phyloP scores from a whole-genome alignment of 495 filamentous ascomycete species.

The Immersiella caudata region DNA sequence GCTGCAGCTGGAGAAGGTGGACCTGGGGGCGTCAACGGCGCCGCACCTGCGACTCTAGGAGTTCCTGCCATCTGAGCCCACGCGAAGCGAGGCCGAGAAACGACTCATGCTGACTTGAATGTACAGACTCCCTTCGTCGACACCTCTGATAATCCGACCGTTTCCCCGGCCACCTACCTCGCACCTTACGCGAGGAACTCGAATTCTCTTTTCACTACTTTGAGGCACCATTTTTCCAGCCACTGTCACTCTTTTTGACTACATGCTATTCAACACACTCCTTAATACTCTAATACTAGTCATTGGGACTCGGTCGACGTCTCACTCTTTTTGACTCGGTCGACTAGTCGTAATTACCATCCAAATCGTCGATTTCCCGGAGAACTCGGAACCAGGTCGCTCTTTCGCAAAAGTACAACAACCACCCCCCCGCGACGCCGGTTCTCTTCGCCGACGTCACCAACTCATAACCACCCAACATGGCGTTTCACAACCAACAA shows the following conservation, averaged over 20 bases:
- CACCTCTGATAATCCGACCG: conserved; percentile 41
- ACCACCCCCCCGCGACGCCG: conserved; percentile 16
- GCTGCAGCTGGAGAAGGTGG: conserved; percentile 22
- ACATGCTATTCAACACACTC: conserved; percentile 54
- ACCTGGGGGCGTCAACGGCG: conserved; percentile 6
- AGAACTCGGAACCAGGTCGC: conserved; percentile 53
- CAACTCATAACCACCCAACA: conserved; percentile 49
- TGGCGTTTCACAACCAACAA: conserved; percentile 65
- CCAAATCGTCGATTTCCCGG: conserved; percentile 44
- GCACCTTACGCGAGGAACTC: conserved; percentile 39
- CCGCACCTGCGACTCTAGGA: conserved; percentile 14
- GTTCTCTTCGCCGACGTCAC: conserved; percentile 21
- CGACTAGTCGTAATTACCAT: conserved; percentile 29
- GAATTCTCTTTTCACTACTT: conserved; percentile 33
- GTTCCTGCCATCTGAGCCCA: conserved; percentile 3
- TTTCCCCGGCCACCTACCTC: conserved; percentile 44
- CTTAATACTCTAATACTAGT: conserved; percentile 58
- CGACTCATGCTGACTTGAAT: conserved; percentile 29
- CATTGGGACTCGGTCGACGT: conserved; percentile 41
- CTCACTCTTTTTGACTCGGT: conserved; percentile 51
- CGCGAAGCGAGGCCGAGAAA: conserved; percentile 21
- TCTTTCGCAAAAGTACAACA: conserved; percentile 32
- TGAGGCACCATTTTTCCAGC: conserved; percentile 45
- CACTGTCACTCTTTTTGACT: conserved; percentile 54
- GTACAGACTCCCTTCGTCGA: conserved; percentile 35